Conservation (phyloP, 2,329 filamentous ascomycete species). For the Cladophialophora immunda region DNA sequence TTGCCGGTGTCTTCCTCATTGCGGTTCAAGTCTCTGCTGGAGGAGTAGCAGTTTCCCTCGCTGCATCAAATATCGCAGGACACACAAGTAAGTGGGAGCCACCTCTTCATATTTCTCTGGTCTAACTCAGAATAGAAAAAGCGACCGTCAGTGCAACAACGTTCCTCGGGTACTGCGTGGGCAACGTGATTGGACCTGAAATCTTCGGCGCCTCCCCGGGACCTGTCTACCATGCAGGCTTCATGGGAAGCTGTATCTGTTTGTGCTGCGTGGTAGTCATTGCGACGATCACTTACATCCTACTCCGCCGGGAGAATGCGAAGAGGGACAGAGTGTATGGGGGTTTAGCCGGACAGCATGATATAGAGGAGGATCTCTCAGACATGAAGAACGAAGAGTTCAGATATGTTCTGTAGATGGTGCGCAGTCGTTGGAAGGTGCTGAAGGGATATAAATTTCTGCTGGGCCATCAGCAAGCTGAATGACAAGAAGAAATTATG, state of each 20-base stretch:
- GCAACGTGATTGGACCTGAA: conserved; percentile 14
- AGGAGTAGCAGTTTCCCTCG: conserved; percentile 61
- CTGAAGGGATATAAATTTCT: too few relatives aligned
- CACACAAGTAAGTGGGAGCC: conserved; percentile 38
- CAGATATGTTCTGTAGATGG: conserved; percentile 10
- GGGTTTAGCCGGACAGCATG: neutral
- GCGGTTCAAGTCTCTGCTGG: conserved; percentile 51
- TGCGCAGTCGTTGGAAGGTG: neutral
- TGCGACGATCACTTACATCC: conserved; percentile 7
- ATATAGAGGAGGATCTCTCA: conserved; percentile 15
- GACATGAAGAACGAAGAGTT: conserved; percentile 12
- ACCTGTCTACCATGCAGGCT: conserved; percentile 13
- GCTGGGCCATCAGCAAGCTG: too few relatives aligned
- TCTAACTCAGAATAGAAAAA: conserved; percentile 32
- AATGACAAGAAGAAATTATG: too few relatives aligned
- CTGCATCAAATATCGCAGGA: conserved; percentile 46
- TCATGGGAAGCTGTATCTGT: conserved; percentile 19
- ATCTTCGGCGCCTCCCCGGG: conserved; percentile 13
- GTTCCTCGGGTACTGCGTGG: conserved; percentile 12
- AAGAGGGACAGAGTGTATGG: conserved; percentile 6
- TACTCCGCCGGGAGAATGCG: conserved; percentile 8
- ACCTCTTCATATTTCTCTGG: neutral
- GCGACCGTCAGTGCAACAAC: conserved; percentile 17
- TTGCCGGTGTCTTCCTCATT: conserved; percentile 61
- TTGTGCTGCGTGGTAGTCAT: conserved; percentile 16